These are phyloP conservation scores for Blastobotrys proliferans DNA, from an alignment of 1,139 yeast species.

Conservation along the genomic window DNA sequence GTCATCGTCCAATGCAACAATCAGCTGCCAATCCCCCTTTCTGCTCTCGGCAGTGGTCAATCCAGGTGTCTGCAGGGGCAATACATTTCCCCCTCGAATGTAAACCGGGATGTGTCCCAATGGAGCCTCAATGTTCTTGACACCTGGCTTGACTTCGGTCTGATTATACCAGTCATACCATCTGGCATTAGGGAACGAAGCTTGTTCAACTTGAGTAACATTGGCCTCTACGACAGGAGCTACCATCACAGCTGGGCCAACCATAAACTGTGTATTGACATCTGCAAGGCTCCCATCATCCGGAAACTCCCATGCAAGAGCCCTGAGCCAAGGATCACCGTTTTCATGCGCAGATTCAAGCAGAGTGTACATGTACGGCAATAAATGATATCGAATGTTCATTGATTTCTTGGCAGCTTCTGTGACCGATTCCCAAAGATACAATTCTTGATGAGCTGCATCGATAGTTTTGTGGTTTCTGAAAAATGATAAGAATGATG, in stretches of 20 bases:
- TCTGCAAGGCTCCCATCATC: conserved; percentile 13
- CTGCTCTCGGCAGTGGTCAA: conserved; percentile 35
- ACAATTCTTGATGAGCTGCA: conserved; percentile 18
- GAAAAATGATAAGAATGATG: conserved; percentile 22
- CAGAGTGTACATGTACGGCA: conserved; percentile 23
- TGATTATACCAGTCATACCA: conserved; percentile 40
- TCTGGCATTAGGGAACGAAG: conserved; percentile 16
- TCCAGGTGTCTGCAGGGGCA: conserved; percentile 34
- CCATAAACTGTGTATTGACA: conserved; percentile 20
- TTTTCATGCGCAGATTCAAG: conserved; percentile 16
- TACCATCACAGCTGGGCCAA: conserved; percentile 21
- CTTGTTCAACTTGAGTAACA: conserved; percentile 23
- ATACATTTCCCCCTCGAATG: conserved; percentile 19
- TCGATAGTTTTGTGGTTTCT: conserved; percentile 20
- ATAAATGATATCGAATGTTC: conserved; percentile 18
- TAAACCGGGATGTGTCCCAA: conserved; percentile 22
- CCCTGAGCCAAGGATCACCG: conserved; percentile 21
- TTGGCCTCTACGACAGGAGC: conserved; percentile 20
- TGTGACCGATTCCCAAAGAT: conserved; percentile 18
- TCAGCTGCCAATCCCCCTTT: conserved; percentile 32
- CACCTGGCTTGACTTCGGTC: conserved; percentile 24
- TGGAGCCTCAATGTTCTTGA: conserved; percentile 19
- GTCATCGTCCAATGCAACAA: conserved; percentile 32
- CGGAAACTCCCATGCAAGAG: conserved; percentile 23
- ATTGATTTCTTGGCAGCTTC: conserved; percentile 19